Base-by-base conservation (phyloP, 2,329 filamentous ascomycete genomes). In the Nemania abortiva region DNA sequence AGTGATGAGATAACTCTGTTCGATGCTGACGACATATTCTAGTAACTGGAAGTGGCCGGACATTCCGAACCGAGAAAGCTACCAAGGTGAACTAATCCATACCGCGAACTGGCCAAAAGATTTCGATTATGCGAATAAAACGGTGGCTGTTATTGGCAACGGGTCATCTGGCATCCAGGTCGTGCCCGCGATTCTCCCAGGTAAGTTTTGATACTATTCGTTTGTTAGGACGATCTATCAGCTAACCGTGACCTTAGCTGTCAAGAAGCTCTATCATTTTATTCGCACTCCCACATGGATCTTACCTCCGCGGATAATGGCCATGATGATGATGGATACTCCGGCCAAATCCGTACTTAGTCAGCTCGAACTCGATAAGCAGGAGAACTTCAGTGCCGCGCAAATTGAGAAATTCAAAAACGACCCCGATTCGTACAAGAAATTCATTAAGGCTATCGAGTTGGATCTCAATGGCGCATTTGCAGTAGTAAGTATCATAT, bases 81-180 rank as follows among this genome's bases (percentile, higher is more conserved):
- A 86, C 73, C 74, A 82, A 52, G 87, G 87, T 9, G 75, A 82
- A 0, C 71, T 87, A 6, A 78, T 89, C 37, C 87, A 89, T 74
- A 88, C 84, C 3, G 86, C 87, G 1, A 79, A 79, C 18, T 89
- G 87, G 86, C 84, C 85, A 0, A 78, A 84, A 34, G 76, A 81
- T 20, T 84, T 87, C 49, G 82, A 87, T 58, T 81, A 82, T 65
- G 74, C 79, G n/a, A 82, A 81, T 67, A 89, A 88, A 74, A 82
- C 79, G 0, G 83, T 89, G 7, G 86, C 83, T 2, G 80, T 89
- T n/a, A 87, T 89, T 58, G 87, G 87, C 9, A 88, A 86, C 60
- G 86, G 86, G 6, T 82, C 86, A 20, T 86, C 85, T 0, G 87
- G 85, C 0, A 81, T 88, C 15, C 87, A 89, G 70, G 79, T 89